Conservation (phyloP, 495 filamentous ascomycete species). For the Physcia stellaris region DNA sequence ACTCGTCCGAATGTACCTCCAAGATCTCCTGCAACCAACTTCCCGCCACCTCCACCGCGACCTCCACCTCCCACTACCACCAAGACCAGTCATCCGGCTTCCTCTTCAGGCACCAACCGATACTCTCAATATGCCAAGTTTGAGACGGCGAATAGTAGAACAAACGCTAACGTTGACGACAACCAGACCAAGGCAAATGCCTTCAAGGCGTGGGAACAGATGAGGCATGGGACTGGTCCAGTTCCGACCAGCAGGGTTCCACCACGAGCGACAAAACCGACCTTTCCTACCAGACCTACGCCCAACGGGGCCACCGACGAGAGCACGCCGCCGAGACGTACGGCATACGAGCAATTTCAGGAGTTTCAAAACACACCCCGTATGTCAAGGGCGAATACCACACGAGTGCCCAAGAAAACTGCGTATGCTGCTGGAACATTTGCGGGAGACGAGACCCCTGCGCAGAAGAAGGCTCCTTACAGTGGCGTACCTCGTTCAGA, state of each 20-base stretch:
- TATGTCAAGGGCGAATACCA: slow-evolving; percentile 28
- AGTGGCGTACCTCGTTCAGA: slow-evolving; percentile 28
- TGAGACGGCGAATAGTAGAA: slow-evolving; percentile 28
- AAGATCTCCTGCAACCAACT: slow-evolving; percentile 13
- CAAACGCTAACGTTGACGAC: slow-evolving; percentile 27
- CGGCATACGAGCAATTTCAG: slow-evolving; percentile 34
- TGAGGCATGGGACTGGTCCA: slow-evolving; percentile 34
- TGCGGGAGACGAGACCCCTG: slow-evolving; percentile 44
- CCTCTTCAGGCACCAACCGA: slow-evolving; percentile 40
- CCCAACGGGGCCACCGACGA: slow-evolving; percentile 19
- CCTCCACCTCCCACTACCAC: slow-evolving; percentile 19
- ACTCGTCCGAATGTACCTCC: slow-evolving; percentile 15
- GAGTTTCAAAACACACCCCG: slow-evolving; percentile 16
- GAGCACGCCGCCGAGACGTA: slow-evolving; percentile 19
- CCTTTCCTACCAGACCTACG: slow-evolving; percentile 21
- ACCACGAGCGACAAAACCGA: slow-evolving; percentile 13
- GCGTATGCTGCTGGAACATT: slow-evolving; percentile 40
- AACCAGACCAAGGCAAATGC: slow-evolving; percentile 42
- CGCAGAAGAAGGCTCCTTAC: slow-evolving; percentile 37
- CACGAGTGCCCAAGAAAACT: slow-evolving; percentile 31
- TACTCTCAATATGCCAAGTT: slow-evolving; percentile 39
- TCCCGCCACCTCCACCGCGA: slow-evolving; percentile 19
- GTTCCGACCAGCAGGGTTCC: slow-evolving; percentile 12
- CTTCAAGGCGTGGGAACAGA: slow-evolving; percentile 56
- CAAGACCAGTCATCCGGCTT: slow-evolving; percentile 20